Evolutionary conservation across 768 basidiomycete genomes (phyloP), one percentile per base, ranked within the genome.

Genomic region (Tricholoma flavovirens): DNA sequence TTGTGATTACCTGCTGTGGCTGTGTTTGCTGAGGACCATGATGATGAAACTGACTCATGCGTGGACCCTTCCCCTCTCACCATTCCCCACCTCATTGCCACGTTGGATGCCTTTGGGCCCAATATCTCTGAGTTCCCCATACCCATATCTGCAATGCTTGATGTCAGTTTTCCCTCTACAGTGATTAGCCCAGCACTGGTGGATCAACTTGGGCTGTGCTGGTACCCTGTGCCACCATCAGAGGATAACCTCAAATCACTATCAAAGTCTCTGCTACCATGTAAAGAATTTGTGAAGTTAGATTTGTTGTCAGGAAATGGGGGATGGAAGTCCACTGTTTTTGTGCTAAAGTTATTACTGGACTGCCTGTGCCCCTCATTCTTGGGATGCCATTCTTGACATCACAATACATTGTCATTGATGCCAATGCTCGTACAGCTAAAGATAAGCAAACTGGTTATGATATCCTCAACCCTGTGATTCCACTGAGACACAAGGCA

Each of bases 201-300:
- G 4, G 17, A 26, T 2, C 15, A 54, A 14, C 56, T 63, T 2
- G 43, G 56, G 1, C 46, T 63, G 14, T 43, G 36, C 21, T 12
- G 51, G 26, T 61, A 49, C 19, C 58, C 56, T 30, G 59, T 66
- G 5, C 63, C 58, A 7, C 11, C 11, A 14, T 43, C 46, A 26
- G 64, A 66, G 50, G 58, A 64, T 22, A 65, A 66, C 30, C 51
- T 65, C 1, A 56, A 33, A 3, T 64, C 64, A 5, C 51, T 63
- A 2, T 55, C 55, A 0, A 42, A 59, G 1, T 48, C 40, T 15
- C 61, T 58, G 5, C 26, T 64, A 40, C 35, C 22, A 7, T 60
- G 65, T 17, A 45, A 19, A 5, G 62, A 68, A 21, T 68, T 53
- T 51, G 63, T 67, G 30, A 60, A 58, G 49, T 17, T 66, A 38